Evolutionary conservation across 768 basidiomycete genomes (phyloP).

Genomic region (Russula dissimulans): DNA sequence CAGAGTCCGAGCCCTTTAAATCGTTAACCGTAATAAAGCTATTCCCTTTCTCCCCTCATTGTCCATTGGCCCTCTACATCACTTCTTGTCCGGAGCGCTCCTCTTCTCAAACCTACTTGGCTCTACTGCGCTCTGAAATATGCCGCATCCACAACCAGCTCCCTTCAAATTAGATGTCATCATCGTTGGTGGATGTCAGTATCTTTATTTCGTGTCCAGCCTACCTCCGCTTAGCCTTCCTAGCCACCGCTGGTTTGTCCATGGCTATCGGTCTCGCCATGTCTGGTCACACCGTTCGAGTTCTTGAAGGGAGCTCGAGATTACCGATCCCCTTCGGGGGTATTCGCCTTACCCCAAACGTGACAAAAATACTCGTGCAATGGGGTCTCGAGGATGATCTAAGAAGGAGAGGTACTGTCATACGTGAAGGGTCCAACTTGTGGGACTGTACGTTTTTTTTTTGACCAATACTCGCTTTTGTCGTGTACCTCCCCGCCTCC

Average conservation of each 20-base stretch:
- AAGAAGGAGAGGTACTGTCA: not conserved
- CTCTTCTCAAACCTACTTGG: not conserved
- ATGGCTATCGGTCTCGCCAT: conserved; percentile 16
- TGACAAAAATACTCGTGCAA: conserved; percentile 15
- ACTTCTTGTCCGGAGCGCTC: too few species aligned
- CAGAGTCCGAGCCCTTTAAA: not conserved
- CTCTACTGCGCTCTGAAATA: not conserved
- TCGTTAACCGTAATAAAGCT: not conserved
- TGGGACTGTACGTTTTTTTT: conserved; percentile 11
- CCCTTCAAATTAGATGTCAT: conserved; percentile 14
- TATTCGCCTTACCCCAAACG: conserved; percentile 14
- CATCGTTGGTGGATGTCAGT: conserved; percentile 18
- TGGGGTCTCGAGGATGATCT: conserved; percentile 19
- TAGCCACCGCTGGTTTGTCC: conserved; percentile 16
- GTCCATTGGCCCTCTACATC: not conserved
- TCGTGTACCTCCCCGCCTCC: too few species aligned
- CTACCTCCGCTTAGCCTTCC: not conserved
- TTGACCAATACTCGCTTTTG: not conserved
- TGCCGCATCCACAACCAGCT: conserved; percentile 1
- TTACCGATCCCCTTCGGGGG: not conserved
- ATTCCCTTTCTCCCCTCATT: not conserved
- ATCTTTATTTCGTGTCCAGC: not conserved
- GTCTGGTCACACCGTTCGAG: conserved; percentile 17
- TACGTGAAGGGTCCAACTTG: conserved; percentile 2
- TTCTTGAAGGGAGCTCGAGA: conserved; percentile 5